Percentiles rank a stretch among this genome's conserved stretches.
phyloP scores from a whole-genome alignment of 1,139 yeast species.

The Kurtzmaniella quercitrusa region DNA sequence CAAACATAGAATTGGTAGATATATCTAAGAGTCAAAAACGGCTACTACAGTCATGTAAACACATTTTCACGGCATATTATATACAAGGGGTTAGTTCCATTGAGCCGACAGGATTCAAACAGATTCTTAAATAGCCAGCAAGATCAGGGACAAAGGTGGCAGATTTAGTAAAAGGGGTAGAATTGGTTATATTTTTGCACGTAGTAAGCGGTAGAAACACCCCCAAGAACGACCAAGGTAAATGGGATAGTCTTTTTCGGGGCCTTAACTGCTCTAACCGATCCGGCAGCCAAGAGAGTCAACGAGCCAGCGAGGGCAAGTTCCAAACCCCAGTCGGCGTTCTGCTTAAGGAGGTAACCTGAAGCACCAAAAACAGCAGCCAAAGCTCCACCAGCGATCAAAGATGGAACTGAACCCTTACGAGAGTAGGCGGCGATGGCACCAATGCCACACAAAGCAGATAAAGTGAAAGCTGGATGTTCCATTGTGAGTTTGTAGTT shows the following conservation, averaged over 20 bases:
- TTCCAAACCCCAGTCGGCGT: conserved; percentile 78
- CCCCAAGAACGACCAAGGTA: conserved; percentile 60
- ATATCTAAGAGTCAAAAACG: too few species aligned
- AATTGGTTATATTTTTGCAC: conserved; percentile 68
- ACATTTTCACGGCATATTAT: too few species aligned
- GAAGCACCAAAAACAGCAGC: conserved; percentile 70
- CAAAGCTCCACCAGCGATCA: conserved; percentile 71
- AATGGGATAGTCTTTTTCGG: conserved; percentile 72
- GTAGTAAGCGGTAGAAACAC: conserved; percentile 64
- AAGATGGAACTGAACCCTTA: conserved; percentile 74
- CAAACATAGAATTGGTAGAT: too few species aligned
- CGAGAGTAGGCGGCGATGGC: conserved; percentile 70
- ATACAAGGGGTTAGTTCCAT: too few species aligned
- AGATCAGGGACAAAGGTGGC: too few species aligned
- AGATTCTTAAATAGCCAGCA: neutral
- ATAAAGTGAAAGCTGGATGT: conserved; percentile 74
- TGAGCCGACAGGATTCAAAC: neutral
- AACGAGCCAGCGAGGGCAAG: conserved; percentile 71
- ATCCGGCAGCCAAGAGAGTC: conserved; percentile 62
- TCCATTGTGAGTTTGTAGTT: too few species aligned
- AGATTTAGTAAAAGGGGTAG: conserved; percentile 28
- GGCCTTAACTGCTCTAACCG: conserved; percentile 60
- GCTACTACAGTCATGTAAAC: too few species aligned
- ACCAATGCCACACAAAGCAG: conserved; percentile 71
- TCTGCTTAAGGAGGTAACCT: conserved; percentile 70